Evolutionary conservation across 192 early-diverging fungal species (phyloP).

Genomic region (Cetraspora pellucida): DNA sequence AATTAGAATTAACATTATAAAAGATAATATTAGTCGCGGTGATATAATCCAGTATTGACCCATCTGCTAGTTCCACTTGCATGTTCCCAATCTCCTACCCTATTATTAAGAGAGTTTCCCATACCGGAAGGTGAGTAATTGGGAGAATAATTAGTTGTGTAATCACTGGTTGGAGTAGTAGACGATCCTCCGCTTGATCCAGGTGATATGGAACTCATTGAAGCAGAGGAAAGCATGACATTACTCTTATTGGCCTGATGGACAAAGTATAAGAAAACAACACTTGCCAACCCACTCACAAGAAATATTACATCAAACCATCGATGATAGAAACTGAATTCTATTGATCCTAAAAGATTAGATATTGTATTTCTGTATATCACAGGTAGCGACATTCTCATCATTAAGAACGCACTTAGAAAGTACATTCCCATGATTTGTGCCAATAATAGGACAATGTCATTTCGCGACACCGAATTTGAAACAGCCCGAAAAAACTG

Average conservation of each 20-base stretch:
- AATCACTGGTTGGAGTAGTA: no score
- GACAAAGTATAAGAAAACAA: slow-evolving; percentile 70
- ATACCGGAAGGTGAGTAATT: no score
- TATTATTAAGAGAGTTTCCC: no score
- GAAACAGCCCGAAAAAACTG: slow-evolving; percentile 72
- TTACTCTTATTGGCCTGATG: slow-evolving; percentile 59
- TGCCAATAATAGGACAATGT: slow-evolving; percentile 77
- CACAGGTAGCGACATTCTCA: slow-evolving; percentile 61
- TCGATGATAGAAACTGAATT: slow-evolving; percentile 89
- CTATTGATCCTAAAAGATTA: slow-evolving; percentile 75
- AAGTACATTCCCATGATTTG: slow-evolving; percentile 95
- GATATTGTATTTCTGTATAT: slow-evolving; percentile 70
- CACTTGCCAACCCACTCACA: slow-evolving; percentile 73
- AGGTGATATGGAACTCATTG: background rate
- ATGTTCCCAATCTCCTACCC: no score
- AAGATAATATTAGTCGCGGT: no score
- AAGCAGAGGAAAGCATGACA: slow-evolving; percentile 6
- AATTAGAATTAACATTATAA: no score
- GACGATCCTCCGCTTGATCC: background rate
- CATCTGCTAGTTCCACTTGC: no score
- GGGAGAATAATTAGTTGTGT: no score
- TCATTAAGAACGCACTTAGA: slow-evolving; percentile 87
- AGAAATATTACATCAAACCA: slow-evolving; percentile 96
- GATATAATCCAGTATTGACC: no score
- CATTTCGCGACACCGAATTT: slow-evolving; percentile 70